A percentile compares a stretch with the other conserved stretches of the same genome.
phyloP scores from a whole-genome alignment of 305 asterid species.

The Fraxinus baroniana region DNA sequence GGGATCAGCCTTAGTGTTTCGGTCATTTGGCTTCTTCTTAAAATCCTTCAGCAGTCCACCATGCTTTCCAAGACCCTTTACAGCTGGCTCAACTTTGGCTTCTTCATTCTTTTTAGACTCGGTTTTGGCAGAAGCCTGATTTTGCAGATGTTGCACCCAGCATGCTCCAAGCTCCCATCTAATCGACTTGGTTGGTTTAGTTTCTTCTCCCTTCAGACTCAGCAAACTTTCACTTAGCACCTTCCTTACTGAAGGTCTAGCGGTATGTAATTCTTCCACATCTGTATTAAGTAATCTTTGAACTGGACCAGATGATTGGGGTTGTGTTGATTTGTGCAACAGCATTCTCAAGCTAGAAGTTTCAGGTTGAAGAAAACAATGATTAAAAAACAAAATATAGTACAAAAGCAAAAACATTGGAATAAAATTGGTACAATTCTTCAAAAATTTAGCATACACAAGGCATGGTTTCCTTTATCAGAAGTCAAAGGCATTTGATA shows the following conservation, averaged over 20 bases:
- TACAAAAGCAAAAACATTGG: conserved; percentile 3
- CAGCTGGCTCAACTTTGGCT: conserved; percentile 68
- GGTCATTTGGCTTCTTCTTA: conserved; percentile 64
- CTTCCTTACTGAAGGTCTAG: conserved; percentile 55
- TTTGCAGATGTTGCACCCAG: conserved; percentile 93
- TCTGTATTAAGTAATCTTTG: conserved; percentile 57
- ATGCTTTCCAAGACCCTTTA: conserved; percentile 85
- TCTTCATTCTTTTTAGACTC: conserved; percentile 62
- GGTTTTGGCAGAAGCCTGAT: conserved; percentile 57
- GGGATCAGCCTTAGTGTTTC: conserved; percentile 41
- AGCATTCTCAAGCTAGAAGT: conserved; percentile 73
- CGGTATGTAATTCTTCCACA: conserved; percentile 44
- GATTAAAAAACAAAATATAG: conserved; percentile 15
- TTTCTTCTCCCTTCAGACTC: conserved; percentile 52
- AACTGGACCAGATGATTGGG: conserved; percentile 56
- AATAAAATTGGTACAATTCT: not conserved
- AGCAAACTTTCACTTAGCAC: conserved; percentile 58
- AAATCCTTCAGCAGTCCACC: conserved; percentile 76
- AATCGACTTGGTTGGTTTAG: conserved; percentile 50
- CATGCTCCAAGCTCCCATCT: conserved; percentile 97
- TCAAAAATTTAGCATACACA: conserved; percentile 17
- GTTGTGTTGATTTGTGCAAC: conserved; percentile 61
- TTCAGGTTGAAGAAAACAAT: conserved; percentile 24
- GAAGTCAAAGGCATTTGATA: conserved; percentile 1
- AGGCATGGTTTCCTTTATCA: not conserved